Base-by-base conservation (phyloP, 768 basidiomycete species). In the Candolleomyces aberdarensis region DNA sequence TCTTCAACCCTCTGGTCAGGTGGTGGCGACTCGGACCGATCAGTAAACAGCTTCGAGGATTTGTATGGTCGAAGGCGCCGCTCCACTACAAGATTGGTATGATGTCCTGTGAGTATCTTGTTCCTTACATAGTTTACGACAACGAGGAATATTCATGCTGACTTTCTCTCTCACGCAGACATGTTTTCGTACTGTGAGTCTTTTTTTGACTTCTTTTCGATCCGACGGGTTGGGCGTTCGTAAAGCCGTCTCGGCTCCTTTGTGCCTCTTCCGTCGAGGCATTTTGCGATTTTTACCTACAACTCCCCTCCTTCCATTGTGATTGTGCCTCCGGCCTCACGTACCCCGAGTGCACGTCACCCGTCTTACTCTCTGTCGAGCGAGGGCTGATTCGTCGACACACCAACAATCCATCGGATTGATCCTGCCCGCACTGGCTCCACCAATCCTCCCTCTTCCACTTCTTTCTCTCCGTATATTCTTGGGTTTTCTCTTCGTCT, bases 1-100 rank as follows among this genome's bases (percentile, higher is more conserved):
- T 94, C 64, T 94, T 95, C 80, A 89, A 94, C 69, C 94, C 94
- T 0, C 56, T 95, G 56, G 79, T 86, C 56, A 73, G 83, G 39
- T 95, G 92, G 93, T 88, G 85, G 83, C 75, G 76, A 56, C 71
- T 79, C 56, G 93, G 94, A 2, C 94, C 92, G 4, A 88, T 96
- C 73, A 92, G 87, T 63, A 75, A 79, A 58, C 88, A 92, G 71
- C 78, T 92, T 36, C 82, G 86, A 44, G 80, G 77, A 39, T 92
- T 92, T 71, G 76, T 92, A 39, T 91, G 90, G 90, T 89, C 87
- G 2, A 68, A 68, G 26, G 89, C 88, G 2, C 91, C 91, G 1
- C 77, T 91, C 0, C 89, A 92, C 68, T 92, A 92, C 79, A 92
- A 92, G 78, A 80, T 92, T 63, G 85, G 84, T 58, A 89, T 89